A percentile compares a stretch with the other conserved stretches of the same genome.
phyloP scores from a whole-genome alignment of 2,329 filamentous ascomycete species.

The Nemania sp. region DNA sequence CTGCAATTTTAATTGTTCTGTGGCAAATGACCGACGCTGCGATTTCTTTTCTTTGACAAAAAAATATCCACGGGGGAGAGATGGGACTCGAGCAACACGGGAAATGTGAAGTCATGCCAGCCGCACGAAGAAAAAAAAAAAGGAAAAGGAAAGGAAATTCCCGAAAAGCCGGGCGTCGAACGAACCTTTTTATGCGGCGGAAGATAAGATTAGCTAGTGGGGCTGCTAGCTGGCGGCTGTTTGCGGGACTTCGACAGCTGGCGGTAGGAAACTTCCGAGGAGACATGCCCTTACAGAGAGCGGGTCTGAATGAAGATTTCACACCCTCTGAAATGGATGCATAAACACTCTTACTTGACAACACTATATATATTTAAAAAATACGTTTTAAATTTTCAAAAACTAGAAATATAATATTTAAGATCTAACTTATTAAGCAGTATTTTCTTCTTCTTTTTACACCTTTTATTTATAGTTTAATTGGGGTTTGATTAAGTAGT shows the following conservation, averaged over 20 bases:
- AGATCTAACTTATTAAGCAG: too few relatives aligned
- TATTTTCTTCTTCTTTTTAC: too few relatives aligned
- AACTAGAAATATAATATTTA: too few relatives aligned
- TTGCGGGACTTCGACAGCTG: neutral
- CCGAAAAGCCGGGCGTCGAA: neutral
- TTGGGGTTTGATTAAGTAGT: too few relatives aligned
- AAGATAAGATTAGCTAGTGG: neutral
- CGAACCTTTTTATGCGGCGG: conserved; percentile 19
- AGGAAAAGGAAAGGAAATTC: conserved; percentile 18
- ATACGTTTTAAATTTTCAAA: too few relatives aligned
- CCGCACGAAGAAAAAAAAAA: conserved; percentile 73
- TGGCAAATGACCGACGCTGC: conserved; percentile 76
- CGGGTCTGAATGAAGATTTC: too few relatives aligned
- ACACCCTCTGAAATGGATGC: too few relatives aligned
- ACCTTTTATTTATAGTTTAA: too few relatives aligned
- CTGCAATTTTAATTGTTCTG: conserved; percentile 73
- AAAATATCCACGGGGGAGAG: conserved; percentile 52
- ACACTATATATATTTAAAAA: too few relatives aligned
- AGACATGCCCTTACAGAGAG: too few relatives aligned
- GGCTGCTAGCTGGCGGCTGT: neutral
- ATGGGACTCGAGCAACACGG: conserved; percentile 78
- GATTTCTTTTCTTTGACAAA: conserved; percentile 53
- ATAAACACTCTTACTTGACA: too few relatives aligned
- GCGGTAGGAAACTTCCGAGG: too few relatives aligned
- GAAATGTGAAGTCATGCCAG: conserved; percentile 72